These are phyloP conservation scores for Gossypium raimondii DNA, from an alignment of 345 rosid genomes.

Conservation along the genomic window DNA sequence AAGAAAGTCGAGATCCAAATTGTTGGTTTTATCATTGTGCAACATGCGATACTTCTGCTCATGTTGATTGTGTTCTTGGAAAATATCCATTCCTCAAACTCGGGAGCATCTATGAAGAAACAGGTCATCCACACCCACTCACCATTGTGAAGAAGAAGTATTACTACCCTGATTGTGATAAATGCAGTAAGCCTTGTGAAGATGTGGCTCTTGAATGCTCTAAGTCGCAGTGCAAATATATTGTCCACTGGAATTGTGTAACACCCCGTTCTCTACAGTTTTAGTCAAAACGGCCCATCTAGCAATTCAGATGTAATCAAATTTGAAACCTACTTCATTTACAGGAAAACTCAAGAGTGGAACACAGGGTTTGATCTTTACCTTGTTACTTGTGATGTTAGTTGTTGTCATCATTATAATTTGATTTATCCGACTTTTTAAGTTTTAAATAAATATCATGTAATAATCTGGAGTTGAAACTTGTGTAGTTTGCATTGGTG, in stretches of 20 bases:
- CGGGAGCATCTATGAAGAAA: neutral
- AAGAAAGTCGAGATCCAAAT: neutral
- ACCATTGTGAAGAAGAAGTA: neutral
- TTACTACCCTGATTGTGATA: neutral
- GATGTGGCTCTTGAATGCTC: neutral
- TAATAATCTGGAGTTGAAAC: too few relatives aligned
- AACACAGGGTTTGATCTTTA: neutral
- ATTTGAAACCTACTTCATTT: too few relatives aligned
- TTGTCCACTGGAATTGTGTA: neutral
- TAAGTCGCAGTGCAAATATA: neutral
- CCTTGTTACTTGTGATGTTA: neutral
- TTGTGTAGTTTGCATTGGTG: too few relatives aligned
- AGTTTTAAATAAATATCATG: too few relatives aligned
- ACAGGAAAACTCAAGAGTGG: too few relatives aligned
- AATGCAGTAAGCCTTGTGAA: neutral
- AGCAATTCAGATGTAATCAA: too few relatives aligned
- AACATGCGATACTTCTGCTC: neutral
- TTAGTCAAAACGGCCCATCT: fast-evolving
- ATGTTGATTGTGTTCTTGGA: neutral
- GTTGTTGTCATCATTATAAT: too few relatives aligned
- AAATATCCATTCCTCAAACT: neutral
- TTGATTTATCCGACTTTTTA: too few relatives aligned
- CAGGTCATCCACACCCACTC: neutral
- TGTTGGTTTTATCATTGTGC: neutral
- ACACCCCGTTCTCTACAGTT: fast-evolving